Conservation (phyloP, 176 grass and related monocot species). For the Hordeum vulgare region MorexV3_pseudomolecules_assembly NC_058522.1:518530329-518530828, state of each 20-base stretch:
- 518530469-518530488: slow-evolving; percentile 88
- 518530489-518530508: slow-evolving; percentile 78
- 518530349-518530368: background rate
- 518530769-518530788: background rate
- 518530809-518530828: slow-evolving; percentile 81
- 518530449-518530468: slow-evolving; percentile 76
- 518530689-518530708: slow-evolving; percentile 76
- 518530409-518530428: background rate
- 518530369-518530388: background rate
- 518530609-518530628: slow-evolving; percentile 84
- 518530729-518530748: slow-evolving; percentile 87
- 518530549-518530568: slow-evolving; percentile 97
- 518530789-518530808: background rate
- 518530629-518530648: slow-evolving; percentile 97
- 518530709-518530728: slow-evolving; percentile 82
- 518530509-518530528: slow-evolving; percentile 82
- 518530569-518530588: slow-evolving; percentile 96
- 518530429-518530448: background rate
- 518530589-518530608: slow-evolving; percentile 95
- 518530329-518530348: background rate
- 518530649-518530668: slow-evolving; percentile 86
- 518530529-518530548: slow-evolving; percentile 95
- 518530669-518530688: slow-evolving; percentile 79
- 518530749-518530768: background rate
- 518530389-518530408: background rate